Conservation (phyloP, 345 rosid species). For the Microcos paniculata region DNA sequence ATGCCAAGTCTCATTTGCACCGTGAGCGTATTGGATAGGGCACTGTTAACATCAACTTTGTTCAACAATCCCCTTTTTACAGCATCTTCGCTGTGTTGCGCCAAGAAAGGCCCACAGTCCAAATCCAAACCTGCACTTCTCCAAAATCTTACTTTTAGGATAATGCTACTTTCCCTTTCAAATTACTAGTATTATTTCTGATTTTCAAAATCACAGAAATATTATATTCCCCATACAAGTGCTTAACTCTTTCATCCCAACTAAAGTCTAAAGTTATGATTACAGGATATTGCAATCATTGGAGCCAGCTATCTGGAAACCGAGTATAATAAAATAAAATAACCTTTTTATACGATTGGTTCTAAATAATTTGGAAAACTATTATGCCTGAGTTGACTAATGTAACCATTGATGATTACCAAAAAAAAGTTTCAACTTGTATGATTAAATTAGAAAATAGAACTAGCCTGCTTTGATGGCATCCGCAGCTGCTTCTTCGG, state of each 20-base stretch:
- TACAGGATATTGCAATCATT: background rate
- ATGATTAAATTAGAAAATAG: background rate
- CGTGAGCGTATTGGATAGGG: conserved; percentile 61
- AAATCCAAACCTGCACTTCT: conserved; percentile 74
- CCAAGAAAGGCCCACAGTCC: conserved; percentile 79
- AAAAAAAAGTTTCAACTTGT: background rate
- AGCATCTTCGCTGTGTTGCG: conserved; percentile 46
- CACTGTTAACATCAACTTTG: conserved; percentile 58
- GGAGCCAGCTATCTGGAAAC: background rate
- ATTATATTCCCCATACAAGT: background rate
- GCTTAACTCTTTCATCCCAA: background rate
- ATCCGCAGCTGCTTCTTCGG: conserved; percentile 88
- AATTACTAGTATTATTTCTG: background rate
- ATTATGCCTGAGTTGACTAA: background rate
- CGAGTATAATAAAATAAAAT: background rate
- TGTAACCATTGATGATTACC: background rate
- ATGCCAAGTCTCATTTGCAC: conserved; percentile 94
- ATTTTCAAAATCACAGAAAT: background rate
- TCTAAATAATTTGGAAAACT: background rate
- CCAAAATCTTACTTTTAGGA: background rate
- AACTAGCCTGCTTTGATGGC: conserved; percentile 77
- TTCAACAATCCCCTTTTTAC: conserved; percentile 45
- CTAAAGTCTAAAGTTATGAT: background rate
- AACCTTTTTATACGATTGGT: background rate
- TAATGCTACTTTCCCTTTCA: no score